A percentile compares a stretch with the other conserved stretches of the same genome.
These are phyloP conservation scores for Phanerochaete sordida DNA, from an alignment of 768 basidiomycete genomes.

Conservation along the genomic window DNA sequence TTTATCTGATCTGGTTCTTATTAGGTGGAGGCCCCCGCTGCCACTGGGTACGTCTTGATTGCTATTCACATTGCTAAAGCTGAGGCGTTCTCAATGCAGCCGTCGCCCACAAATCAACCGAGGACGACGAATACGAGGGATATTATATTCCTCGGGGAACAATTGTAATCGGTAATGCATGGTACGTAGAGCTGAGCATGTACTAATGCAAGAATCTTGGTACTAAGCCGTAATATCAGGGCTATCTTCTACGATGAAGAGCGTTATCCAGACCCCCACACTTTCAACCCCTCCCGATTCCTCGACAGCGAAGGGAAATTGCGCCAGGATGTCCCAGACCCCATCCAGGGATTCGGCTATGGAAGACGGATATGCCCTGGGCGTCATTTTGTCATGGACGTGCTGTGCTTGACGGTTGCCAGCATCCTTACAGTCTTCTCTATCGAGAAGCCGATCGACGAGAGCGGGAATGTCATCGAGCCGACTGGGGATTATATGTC, in stretches of 20 bases:
- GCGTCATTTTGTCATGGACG: conserved; percentile 12
- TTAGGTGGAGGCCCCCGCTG: not conserved
- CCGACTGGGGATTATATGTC: not conserved
- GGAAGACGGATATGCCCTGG: conserved; percentile 20
- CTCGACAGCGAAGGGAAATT: not conserved
- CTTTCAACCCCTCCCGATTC: conserved; percentile 17
- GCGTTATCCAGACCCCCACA: conserved; percentile 17
- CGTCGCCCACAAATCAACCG: not conserved
- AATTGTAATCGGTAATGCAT: not conserved
- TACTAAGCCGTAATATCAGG: conserved; percentile 1
- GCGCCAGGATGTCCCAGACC: conserved; percentile 7
- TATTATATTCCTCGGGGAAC: not conserved
- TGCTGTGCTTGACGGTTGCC: conserved; percentile 12
- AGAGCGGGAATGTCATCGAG: not conserved
- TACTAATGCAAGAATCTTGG: not conserved
- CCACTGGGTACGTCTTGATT: not conserved
- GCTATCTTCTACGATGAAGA: conserved; percentile 15
- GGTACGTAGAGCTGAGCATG: not conserved
- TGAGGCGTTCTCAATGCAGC: not conserved
- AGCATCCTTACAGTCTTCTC: conserved; percentile 5
- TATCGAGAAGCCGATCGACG: conserved; percentile 6
- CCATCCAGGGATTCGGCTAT: conserved; percentile 14
- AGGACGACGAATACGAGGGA: not conserved
- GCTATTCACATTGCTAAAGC: not conserved
- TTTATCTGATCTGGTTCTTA: not conserved